Base-by-base conservation (phyloP, 495 filamentous ascomycete species). In the Penicillium cinerascens region DNA sequence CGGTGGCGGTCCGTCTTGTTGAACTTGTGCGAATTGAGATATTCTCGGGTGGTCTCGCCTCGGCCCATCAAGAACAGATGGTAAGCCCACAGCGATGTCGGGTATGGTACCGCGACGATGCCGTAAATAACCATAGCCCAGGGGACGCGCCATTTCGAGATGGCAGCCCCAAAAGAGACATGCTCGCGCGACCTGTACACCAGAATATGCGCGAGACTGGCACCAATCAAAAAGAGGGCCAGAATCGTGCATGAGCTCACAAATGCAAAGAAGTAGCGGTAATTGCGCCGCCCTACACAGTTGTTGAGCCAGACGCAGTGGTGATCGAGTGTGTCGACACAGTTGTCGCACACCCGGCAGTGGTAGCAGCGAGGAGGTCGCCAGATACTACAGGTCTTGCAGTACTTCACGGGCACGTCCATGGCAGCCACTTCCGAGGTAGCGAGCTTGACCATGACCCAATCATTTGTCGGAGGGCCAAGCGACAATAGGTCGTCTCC, bases 221-320 rank as follows among this genome's bases (percentile, higher is more conserved):
- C 84, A 16, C 81, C 89, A 21, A 89, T 73, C 42, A 97, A 76
- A 60, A 87, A 92, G 16, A 92, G 61, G 0, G 82, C 82, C 2
- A 97, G 76, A n/a, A 96, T 51, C 1, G 89, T 90, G 11, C 78
- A 83, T 17, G 82, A 80, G 58, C 78, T 81, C 55, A 97, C 81
- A 70, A 97, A 98, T 17, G 86, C 80, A 61, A 97, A 95, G 69
- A 98, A 98, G 61, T 93, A 98, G 44, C 95, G 91, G 69, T 98
- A 98, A 69, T 98, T 98, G 48, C 93, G 89, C 29, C 95, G 88
- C 6, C 93, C 93, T 40, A 98, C 87, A 69, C 93, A 98, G 67
- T 97, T 98, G 72, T 98, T 98, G 44, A 98, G 83, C 95, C 95
- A 98, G 18, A 97, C 91, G 61, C 93, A 98, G 74, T 98, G 93